Conservation (phyloP, 2,329 filamentous ascomycete species). For the Knufia fluminis region DNA sequence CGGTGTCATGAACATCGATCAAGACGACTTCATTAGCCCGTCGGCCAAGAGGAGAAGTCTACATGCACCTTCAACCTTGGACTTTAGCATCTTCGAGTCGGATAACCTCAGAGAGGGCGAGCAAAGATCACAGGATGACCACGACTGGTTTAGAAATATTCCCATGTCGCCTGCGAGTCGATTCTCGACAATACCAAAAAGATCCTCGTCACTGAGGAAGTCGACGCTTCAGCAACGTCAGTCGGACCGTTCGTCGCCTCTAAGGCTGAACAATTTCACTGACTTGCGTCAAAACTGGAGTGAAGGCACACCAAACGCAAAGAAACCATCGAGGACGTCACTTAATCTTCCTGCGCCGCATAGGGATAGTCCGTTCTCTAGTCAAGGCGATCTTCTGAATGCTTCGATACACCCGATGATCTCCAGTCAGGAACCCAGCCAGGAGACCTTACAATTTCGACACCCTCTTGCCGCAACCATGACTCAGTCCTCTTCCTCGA, state of each 20-base stretch:
- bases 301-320: conserved; percentile 47
- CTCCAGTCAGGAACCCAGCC: conserved; percentile 26
- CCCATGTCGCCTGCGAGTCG: conserved; percentile 29
- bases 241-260: conserved; percentile 54
- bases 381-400: conserved; percentile 43
- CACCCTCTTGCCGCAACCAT: conserved; percentile 82
- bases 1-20: conserved; percentile 72
- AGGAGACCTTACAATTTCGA: conserved; percentile 36
- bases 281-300: conserved; percentile 36
- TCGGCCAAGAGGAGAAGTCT: conserved; percentile 85
- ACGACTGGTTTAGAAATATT: conserved; percentile 25
- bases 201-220: conserved; percentile 69
- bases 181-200: conserved; percentile 51
- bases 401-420: conserved; percentile 45
- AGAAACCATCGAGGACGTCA: conserved; percentile 61
- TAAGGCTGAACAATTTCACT: conserved; percentile 27
- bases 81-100: conserved; percentile 68
- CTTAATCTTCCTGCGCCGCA: conserved; percentile 61
- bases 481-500: conserved; percentile 72
- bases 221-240: conserved; percentile 82
- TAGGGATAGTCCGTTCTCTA: conserved; percentile 57
- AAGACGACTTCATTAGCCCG: conserved; percentile 68
- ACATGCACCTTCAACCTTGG: conserved; percentile 58
- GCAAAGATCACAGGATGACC: conserved; percentile 24
- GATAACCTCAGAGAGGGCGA: conserved; percentile 24